Conservation (phyloP, 352 stramenopile genomes). For the Discostella stelligera region DNA sequence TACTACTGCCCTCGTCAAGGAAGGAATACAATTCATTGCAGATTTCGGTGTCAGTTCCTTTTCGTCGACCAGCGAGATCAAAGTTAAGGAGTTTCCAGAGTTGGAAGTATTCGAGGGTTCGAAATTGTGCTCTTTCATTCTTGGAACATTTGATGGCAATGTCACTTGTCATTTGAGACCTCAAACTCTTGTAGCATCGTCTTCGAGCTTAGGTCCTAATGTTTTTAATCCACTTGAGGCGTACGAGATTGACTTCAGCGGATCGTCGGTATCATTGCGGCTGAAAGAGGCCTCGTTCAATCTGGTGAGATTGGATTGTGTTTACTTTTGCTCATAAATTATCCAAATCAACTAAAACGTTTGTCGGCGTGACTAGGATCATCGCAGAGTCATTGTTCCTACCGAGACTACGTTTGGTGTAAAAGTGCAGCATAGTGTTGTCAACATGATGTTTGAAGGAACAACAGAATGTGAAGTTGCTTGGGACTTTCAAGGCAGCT, state of each 20-base stretch:
- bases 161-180: slow-evolving; percentile 72
- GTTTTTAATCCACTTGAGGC: slow-evolving; percentile 81
- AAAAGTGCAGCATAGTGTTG: slow-evolving; percentile 70
- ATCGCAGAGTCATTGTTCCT: slow-evolving; percentile 76
- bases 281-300: slow-evolving; percentile 68
- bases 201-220: slow-evolving; percentile 60
- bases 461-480: slow-evolving; percentile 75
- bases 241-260: slow-evolving; percentile 81
- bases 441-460: slow-evolving; percentile 81
- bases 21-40: slow-evolving; percentile 78
- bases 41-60: slow-evolving; percentile 76
- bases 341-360: not conserved
- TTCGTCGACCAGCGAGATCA: slow-evolving; percentile 66
- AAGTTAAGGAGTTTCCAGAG: slow-evolving; percentile 81
- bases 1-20: slow-evolving; percentile 39
- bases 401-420: slow-evolving; percentile 74
- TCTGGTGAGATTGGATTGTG: slow-evolving; percentile 47
- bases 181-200: slow-evolving; percentile 41
- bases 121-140: slow-evolving; percentile 64
- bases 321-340: too few relatives aligned
- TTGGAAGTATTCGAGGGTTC: slow-evolving; percentile 82
- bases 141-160: slow-evolving; percentile 68
- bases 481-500: slow-evolving; percentile 82
- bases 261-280: slow-evolving; percentile 58
- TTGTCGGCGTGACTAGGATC: slow-evolving; percentile 39